These are phyloP conservation scores for Pythium sukuiense DNA, from an alignment of 352 stramenopile species.

Conservation along the genomic window DNA sequence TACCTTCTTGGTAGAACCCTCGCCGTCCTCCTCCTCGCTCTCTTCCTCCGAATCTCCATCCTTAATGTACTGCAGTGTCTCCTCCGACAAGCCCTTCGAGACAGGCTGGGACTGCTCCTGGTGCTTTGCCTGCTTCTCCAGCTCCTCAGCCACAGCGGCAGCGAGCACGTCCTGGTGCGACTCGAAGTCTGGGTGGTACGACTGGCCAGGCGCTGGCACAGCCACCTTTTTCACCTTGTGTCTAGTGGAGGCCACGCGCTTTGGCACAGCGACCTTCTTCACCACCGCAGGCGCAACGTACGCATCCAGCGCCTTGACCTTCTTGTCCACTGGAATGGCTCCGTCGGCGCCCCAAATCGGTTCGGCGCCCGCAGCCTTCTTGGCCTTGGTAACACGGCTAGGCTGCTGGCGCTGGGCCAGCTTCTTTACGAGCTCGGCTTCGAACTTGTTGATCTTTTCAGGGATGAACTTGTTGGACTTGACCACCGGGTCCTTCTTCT, in stretches of 20 bases:
- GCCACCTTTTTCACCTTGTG: slow-evolving; percentile 75
- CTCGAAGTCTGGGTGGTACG: slow-evolving; percentile 84
- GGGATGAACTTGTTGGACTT: slow-evolving; percentile 72
- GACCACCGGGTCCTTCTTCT: slow-evolving; percentile 71
- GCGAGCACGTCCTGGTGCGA: slow-evolving; percentile 81
- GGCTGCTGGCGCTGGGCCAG: slow-evolving; percentile 34
- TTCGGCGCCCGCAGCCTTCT: slow-evolving; percentile 13
- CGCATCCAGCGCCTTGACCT: slow-evolving; percentile 47
- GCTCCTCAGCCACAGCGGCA: slow-evolving; percentile 62
- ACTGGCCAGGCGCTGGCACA: slow-evolving; percentile 73
- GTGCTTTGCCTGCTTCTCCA: slow-evolving; percentile 58
- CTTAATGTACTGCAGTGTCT: slow-evolving; percentile 83
- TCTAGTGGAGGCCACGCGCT: slow-evolving; percentile 57
- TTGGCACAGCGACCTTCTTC: slow-evolving; percentile 57
- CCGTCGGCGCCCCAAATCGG: slow-evolving; percentile 53
- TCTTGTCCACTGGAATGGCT: slow-evolving; percentile 33
- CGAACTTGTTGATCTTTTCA: slow-evolving; percentile 60
- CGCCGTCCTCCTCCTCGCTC: slow-evolving; percentile 37
- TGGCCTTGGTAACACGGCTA: slow-evolving; percentile 14
- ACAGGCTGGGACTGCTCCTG: slow-evolving; percentile 50
- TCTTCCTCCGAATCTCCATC: slow-evolving; percentile 44
- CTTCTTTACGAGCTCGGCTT: slow-evolving; percentile 59
- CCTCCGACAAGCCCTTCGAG: slow-evolving; percentile 62
- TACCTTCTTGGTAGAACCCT: slow-evolving; percentile 30
- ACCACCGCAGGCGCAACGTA: slow-evolving; percentile 60